phyloP scores from a whole-genome alignment of 495 filamentous ascomycete species.

The Penicillium egyptiacum region DNA sequence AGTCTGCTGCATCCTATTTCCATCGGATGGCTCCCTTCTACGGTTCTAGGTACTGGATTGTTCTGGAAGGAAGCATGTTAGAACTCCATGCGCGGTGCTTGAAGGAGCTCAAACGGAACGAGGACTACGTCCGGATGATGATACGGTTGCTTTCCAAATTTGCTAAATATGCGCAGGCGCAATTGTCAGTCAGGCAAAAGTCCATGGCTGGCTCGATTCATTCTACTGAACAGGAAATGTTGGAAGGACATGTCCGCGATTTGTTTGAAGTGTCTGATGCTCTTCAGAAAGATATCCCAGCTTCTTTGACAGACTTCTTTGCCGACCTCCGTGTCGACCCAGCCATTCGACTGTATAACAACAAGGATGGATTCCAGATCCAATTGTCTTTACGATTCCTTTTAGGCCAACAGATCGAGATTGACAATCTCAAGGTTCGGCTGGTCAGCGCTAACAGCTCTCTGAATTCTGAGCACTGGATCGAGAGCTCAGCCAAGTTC shows the following conservation, averaged over 20 bases:
- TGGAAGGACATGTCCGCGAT: constrained; percentile 64
- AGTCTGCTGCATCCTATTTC: constrained; percentile 74
- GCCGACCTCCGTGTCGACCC: constrained; percentile 66
- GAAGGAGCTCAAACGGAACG: constrained; percentile 68
- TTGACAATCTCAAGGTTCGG: constrained; percentile 65
- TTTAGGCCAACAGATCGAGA: constrained; percentile 65
- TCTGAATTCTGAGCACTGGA: constrained; percentile 45
- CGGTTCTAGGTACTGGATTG: constrained; percentile 73
- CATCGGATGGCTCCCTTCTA: constrained; percentile 80
- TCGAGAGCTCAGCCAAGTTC: constrained; percentile 35
- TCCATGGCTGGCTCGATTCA: constrained; percentile 33
- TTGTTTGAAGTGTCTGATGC: constrained; percentile 61
- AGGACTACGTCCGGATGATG: constrained; percentile 77
- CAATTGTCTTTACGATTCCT: constrained; percentile 69
- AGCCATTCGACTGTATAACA: constrained; percentile 65
- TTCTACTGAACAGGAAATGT: constrained; percentile 53
- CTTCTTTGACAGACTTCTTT: constrained; percentile 74
- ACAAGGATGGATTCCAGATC: constrained; percentile 77
- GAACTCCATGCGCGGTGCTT: constrained; percentile 84
- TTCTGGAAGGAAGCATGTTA: constrained; percentile 78
- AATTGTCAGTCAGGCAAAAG: constrained; percentile 36
- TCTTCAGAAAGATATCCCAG: constrained; percentile 62
- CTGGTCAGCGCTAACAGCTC: constrained; percentile 46
- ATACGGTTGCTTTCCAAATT: constrained; percentile 75
- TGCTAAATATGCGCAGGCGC: constrained; percentile 43